Evolutionary conservation across 2,329 filamentous ascomycete genomes (phyloP).

Genomic region (Fusarium hainanense): DNA sequence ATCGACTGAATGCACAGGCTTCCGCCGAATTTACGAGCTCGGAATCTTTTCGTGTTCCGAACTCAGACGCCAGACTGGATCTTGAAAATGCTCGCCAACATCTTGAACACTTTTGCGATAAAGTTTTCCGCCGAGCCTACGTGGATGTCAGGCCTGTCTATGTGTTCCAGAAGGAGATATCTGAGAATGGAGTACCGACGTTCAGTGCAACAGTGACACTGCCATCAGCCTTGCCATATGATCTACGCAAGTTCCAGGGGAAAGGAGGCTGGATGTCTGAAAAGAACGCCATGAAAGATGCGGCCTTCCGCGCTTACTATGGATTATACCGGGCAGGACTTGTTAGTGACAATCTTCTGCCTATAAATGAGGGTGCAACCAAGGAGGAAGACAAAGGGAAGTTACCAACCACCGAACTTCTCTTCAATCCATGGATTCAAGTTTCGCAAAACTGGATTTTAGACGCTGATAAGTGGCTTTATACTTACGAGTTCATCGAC

Average conservation of each 20-base stretch:
- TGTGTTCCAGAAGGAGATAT: conserved; percentile 56
- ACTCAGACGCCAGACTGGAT: conserved; percentile 72
- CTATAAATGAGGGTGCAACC: conserved; percentile 60
- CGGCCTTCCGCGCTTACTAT: conserved; percentile 82
- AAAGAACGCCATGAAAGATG: conserved; percentile 80
- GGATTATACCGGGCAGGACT: conserved; percentile 76
- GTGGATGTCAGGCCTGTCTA: conserved; percentile 77
- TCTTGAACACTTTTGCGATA: conserved; percentile 82
- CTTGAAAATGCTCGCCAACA: conserved; percentile 80
- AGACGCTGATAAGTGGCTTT: conserved; percentile 33
- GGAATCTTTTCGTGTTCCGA: conserved; percentile 51
- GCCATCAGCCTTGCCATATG: conserved; percentile 73
- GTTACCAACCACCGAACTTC: conserved; percentile 49
- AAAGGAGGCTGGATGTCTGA: conserved; percentile 73
- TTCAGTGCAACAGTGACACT: conserved; percentile 73
- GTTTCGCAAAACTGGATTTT: conserved; percentile 58
- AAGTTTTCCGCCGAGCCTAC: conserved; percentile 67
- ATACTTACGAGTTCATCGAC: conserved; percentile 52
- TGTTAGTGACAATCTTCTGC: conserved; percentile 82
- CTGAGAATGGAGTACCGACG: conserved; percentile 32
- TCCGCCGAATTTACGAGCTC: conserved; percentile 47
- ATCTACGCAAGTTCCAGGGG: conserved; percentile 44
- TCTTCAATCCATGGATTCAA: conserved; percentile 60
- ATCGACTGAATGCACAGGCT: conserved; percentile 61
- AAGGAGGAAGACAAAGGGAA: conserved; percentile 53